These are phyloP conservation scores for Hemileccinum rubropunctum DNA, from an alignment of 768 basidiomycete genomes.

Conservation along the genomic window DNA sequence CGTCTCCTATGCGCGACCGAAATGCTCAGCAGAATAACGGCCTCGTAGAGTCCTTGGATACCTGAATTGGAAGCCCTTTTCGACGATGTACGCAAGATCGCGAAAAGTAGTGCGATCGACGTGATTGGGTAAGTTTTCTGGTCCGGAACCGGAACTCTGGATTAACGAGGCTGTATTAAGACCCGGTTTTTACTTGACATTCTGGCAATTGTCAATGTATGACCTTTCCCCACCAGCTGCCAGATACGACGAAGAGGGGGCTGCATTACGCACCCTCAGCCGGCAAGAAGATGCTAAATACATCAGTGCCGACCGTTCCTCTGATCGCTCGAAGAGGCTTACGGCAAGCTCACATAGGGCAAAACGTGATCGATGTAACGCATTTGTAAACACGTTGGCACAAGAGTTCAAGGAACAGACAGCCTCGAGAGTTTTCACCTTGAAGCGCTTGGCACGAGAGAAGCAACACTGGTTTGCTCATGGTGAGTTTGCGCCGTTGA, in stretches of 20 bases:
- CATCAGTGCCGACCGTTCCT: conserved; percentile 65
- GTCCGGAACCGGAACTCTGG: conserved; percentile 1
- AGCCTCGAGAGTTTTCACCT: conserved; percentile 64
- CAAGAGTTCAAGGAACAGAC: conserved; percentile 79
- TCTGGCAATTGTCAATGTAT: conserved; percentile 94
- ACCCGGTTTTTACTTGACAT: conserved; percentile 90
- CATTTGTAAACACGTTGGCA: conserved; percentile 54
- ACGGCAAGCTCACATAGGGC: conserved; percentile 57
- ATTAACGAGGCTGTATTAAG: conserved; percentile 39
- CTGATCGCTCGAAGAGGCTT: conserved; percentile 58
- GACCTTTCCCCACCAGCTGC: conserved; percentile 78
- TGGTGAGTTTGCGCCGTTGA: conserved; percentile 31
- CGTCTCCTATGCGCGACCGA: conserved; percentile 4
- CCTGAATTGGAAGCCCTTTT: conserved; percentile 71
- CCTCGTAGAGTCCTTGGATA: conserved; percentile 69
- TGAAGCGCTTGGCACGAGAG: conserved; percentile 74
- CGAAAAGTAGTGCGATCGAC: conserved; percentile 61
- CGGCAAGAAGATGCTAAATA: conserved; percentile 66
- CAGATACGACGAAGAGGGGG: conserved; percentile 78
- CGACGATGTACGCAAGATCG: conserved; percentile 68
- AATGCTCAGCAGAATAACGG: conserved; percentile 2
- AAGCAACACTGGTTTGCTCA: conserved; percentile 83
- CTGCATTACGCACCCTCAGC: conserved; percentile 56
- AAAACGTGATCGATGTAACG: conserved; percentile 63
- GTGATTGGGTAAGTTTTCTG: conserved; percentile 62